A percentile compares a stretch with the other conserved stretches of the same genome.
Conservation (phyloP, 78 protist species). For the Chrysochromulina tobinii region DNA sequence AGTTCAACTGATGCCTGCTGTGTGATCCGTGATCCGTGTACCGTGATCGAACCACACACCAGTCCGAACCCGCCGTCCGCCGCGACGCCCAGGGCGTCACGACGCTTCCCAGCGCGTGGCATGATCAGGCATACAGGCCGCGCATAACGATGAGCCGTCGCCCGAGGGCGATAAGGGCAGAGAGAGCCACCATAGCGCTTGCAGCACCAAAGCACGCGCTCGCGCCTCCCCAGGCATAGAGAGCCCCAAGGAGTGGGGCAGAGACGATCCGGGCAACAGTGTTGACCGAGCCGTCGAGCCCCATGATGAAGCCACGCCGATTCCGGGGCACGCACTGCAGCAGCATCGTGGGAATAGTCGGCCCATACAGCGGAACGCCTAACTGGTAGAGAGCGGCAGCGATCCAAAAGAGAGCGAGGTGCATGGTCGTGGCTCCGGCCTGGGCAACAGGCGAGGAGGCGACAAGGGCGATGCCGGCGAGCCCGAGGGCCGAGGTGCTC, state of each 20-base stretch:
- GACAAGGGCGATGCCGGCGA: not conserved
- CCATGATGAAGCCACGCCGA: not conserved
- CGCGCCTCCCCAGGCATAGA: not conserved
- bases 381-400: not conserved
- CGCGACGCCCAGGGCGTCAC: no score
- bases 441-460: not conserved
- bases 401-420: not conserved
- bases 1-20: no score
- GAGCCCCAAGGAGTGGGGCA: not conserved
- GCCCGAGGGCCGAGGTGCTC: not conserved
- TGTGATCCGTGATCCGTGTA: no score
- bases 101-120: no score
- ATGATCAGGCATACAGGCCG: not conserved
- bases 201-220: not conserved
- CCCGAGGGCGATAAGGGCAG: not conserved
- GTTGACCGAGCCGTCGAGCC: not conserved
- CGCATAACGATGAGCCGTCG: not conserved
- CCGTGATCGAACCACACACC: no score
- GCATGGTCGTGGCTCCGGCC: no score
- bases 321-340: constrained; percentile 1
- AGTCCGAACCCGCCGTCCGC: no score
- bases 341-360: constrained; percentile 2
- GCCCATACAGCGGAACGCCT: not conserved
- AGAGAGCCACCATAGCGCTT: not conserved
- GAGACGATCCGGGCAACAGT: not conserved